Conservation (phyloP, 345 rosid genomes). For the Linum tenue region DNA sequence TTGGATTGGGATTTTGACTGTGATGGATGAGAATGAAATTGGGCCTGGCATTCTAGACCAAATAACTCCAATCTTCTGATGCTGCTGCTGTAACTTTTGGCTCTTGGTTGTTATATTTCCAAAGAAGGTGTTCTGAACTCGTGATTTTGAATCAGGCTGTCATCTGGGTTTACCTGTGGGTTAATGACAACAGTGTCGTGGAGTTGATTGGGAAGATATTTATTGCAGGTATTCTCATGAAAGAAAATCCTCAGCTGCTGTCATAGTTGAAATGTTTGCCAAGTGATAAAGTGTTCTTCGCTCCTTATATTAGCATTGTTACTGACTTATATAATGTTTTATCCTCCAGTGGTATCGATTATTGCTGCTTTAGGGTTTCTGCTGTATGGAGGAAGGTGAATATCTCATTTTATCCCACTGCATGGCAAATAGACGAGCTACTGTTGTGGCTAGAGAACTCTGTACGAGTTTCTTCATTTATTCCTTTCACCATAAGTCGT, state of each 20-base stretch:
- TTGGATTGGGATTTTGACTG: not conserved
- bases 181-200: conserved; percentile 61
- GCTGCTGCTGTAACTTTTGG: not conserved
- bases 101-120: not conserved
- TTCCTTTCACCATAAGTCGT: conserved; percentile 1
- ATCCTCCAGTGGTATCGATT: conserved; percentile 68
- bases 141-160: conserved; percentile 47
- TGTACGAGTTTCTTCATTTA: conserved; percentile 2
- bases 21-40: not conserved
- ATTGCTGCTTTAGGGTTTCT: conserved; percentile 87
- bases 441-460: conserved; percentile 3
- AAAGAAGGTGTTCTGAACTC: conserved; percentile 11
- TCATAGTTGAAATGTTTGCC: not conserved
- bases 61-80: not conserved
- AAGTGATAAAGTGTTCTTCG: not conserved
- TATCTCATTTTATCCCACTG: conserved; percentile 8
- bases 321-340: conserved; percentile 10
- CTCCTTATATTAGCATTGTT: conserved; percentile 4
- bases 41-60: not conserved
- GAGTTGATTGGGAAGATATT: conserved; percentile 73
- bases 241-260: not conserved
- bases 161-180: conserved; percentile 84
- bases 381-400: conserved; percentile 96
- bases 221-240: conserved; percentile 50
- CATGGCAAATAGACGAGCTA: conserved; percentile 9